Base-by-base conservation (phyloP, 176 grass and related monocot genomes). In the Rhipidocladum racemiflorum region DNA sequence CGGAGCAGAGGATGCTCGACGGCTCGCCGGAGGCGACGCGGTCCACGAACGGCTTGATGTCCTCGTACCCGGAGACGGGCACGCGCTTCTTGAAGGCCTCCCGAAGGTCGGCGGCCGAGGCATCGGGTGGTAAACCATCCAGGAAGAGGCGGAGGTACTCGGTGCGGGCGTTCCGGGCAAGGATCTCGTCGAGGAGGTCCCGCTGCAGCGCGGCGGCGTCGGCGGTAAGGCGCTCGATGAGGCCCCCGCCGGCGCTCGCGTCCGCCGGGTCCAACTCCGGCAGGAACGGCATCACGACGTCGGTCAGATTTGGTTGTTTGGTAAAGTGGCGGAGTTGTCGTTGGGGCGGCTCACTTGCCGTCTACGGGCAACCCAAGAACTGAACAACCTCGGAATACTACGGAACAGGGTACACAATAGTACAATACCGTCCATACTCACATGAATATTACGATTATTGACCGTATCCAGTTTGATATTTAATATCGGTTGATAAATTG, bases 111-210 rank as follows among this genome's bases (percentile, higher is more conserved):
- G 51, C 36, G 36, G 5, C 61, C 9, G 76, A 15, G 45, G 45
- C 24, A 9, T 1, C 35, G 2, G 61, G 20, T 17, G 46, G 21
- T 21, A 21, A 25, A 23, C 54, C 63, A 1, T 14, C 14, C 15
- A 90, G 56, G 72, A 82, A 85, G 21, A 72, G 63, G 35, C 68
- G 38, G 25, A 86, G 78, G 72, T 90, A 90, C 65, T 85, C 88
- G 4, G 88, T 86, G 51, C 18, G 51, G 12, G 45, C 35, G 60
- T 82, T 90, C 59, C 72, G 34, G 7, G 65, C 6, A 43, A 85
- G 56, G 54, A 85, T 89, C 72, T 85, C 83, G 12, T 35, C 4
- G 9, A 85, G 83, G 25, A 89, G 43, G 16, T 57, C 34, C 65
- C 44, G 57, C 61, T 82, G 88, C 55, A 89, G 6, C n/a, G 27